Base-by-base conservation (phyloP, 139 green algal genomes). In the Diplosphaera chodatii region DNA sequence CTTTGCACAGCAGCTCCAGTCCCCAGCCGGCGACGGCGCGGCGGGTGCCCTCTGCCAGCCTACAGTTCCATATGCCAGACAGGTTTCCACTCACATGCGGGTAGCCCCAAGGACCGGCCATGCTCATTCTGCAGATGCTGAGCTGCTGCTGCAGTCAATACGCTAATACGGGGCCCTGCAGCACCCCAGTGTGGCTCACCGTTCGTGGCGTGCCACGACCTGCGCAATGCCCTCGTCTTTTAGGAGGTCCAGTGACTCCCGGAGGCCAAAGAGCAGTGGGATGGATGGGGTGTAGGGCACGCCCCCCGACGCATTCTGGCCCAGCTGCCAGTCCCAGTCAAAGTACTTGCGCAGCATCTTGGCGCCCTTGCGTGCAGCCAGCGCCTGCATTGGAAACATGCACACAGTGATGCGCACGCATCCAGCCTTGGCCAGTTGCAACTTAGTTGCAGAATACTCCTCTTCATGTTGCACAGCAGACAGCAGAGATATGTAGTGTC, bases 241-340 rank as follows among this genome's bases (percentile, higher is more conserved):
- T 55, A 97, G 74, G 69, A 97, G 75, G 29, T 80, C 79, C 40
- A 98, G 73, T 23, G 76, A 83, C 67, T 91, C 90, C 23, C 81
- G 74, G 63, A 98, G 83, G 48, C 95, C 94, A 71, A 98, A 96
- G 37, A 99, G 87, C 85, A 99, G 84, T 55, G 88, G 85, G 32
- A 84, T 80, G 41, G 74, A 80, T n/a, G 85, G 85, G 0, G 85
- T 91, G 84, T 90, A 90, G 48, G 84, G 85, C 27, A 77, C 77
- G 63, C 83, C 93, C 67, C 86, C 90, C 30, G 67, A 72, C 21
- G 75, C 73, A 72, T 90, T 88, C 63, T 72, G 85, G 40, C 70
- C 67, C 66, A 90, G 71, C 83, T 82, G 77, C 78, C 86, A 80
- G 27, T 84, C 81, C 77, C 88, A 98, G 78, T 96, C 91, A 72